Conservation (phyloP, 1,284 basidiomycete species). For the Microstroma glucosiphilum region DNA sequence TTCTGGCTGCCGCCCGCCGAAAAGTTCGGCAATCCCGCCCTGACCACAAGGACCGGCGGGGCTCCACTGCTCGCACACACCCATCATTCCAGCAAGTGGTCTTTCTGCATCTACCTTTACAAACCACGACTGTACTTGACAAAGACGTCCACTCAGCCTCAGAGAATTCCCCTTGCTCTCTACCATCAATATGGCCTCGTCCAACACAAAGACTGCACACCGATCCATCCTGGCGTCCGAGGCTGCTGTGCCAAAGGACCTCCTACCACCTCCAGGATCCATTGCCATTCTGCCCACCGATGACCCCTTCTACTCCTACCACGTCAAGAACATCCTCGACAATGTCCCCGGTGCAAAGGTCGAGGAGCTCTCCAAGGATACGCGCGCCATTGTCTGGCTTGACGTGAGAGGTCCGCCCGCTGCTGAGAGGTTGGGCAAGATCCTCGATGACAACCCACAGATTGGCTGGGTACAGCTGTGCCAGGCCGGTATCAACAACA, state of each 20-base stretch:
- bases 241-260: neutral
- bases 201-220: neutral
- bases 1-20: no score
- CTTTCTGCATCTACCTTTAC: no score
- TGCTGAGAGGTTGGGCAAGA: slow-evolving; percentile 9
- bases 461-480: slow-evolving; percentile 32
- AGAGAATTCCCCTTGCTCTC: no score
- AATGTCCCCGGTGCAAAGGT: slow-evolving; percentile 2
- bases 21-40: no score
- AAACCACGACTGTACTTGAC: no score
- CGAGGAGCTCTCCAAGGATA: slow-evolving; percentile 9
- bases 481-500: slow-evolving; percentile 34
- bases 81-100: no score
- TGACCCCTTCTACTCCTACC: neutral
- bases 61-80: no score
- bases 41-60: no score
- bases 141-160: no score
- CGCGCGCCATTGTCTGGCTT: slow-evolving; percentile 18
- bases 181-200: no score
- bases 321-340: slow-evolving; percentile 1
- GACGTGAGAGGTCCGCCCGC: slow-evolving; percentile 7
- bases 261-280: slow-evolving; percentile 4
- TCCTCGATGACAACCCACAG: slow-evolving; percentile 6
- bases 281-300: slow-evolving; percentile 9
- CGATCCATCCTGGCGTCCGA: neutral